Conservation (phyloP, 306 rosid species). For the Benincasa hispida region DNA sequence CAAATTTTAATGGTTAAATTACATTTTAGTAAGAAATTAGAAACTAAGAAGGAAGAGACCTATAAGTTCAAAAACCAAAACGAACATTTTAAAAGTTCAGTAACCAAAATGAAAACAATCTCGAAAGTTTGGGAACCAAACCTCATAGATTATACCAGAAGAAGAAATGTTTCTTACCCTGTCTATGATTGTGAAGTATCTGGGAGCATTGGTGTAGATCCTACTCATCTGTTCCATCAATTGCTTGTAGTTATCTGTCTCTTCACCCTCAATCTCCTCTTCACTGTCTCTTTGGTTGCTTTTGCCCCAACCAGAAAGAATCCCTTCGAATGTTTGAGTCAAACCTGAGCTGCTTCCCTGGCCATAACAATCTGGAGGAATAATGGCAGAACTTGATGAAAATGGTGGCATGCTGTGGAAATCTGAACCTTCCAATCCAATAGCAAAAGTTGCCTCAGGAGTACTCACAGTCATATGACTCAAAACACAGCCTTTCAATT, state of each 20-base stretch:
- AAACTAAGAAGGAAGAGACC: too few species aligned
- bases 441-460: constrained; percentile 75
- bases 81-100: too few species aligned
- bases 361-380: constrained; percentile 33
- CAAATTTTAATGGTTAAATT: too few species aligned
- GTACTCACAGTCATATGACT: constrained; percentile 77
- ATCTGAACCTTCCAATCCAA: constrained; percentile 63
- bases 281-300: constrained; percentile 12
- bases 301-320: constrained; percentile 25
- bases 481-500: constrained; percentile 43
- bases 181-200: constrained; percentile 57
- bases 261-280: constrained; percentile 36
- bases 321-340: constrained; percentile 20
- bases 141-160: neutral
- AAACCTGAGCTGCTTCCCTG: constrained; percentile 15
- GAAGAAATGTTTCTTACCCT: constrained; percentile 33
- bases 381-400: constrained; percentile 30
- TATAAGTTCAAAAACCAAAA: too few species aligned
- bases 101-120: too few species aligned
- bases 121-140: too few species aligned
- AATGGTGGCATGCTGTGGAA: constrained; percentile 37
- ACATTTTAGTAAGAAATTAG: too few species aligned
- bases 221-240: constrained; percentile 41
- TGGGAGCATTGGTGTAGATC: constrained; percentile 61
- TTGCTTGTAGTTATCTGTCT: constrained; percentile 47